A percentile compares a stretch with the other conserved stretches of the same genome.
Evolutionary conservation across 176 grass and related monocot species (phyloP).

Genomic region (Aegilops tauschii): DNA sequence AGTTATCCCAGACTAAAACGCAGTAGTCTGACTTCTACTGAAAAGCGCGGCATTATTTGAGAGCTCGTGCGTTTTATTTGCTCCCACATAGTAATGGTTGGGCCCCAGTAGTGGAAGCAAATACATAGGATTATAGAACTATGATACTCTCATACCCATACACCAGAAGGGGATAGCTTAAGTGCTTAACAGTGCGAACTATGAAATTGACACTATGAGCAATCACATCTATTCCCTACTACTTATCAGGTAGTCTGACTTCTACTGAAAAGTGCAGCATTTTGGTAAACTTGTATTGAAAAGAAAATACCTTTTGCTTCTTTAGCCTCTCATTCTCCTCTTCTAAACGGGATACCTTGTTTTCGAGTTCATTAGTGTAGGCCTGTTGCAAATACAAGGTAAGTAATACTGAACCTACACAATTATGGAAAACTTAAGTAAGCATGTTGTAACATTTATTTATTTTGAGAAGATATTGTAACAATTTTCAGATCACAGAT

Average conservation of each 20-base stretch:
- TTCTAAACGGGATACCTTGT: constrained; percentile 92
- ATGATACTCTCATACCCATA: neutral
- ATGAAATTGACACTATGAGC: neutral
- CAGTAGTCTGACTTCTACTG: too few relatives aligned
- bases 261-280: neutral
- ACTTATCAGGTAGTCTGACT: constrained; percentile 10
- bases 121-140: constrained; percentile 11
- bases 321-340: constrained; percentile 83
- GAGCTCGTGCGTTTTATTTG: too few relatives aligned
- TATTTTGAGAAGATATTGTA: neutral
- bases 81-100: neutral
- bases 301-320: constrained; percentile 75
- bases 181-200: neutral
- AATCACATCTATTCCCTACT: constrained; percentile 6
- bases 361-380: constrained; percentile 98
- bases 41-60: too few relatives aligned
- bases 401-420: constrained; percentile 1
- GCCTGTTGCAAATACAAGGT: constrained; percentile 61
- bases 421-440: neutral
- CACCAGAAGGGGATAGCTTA: neutral
- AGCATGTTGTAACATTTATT: neutral
- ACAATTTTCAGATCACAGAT: neutral
- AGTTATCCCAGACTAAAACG: neutral
- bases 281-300: constrained; percentile 4
- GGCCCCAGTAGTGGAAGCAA: neutral